Conservation (phyloP, 257 asterid species). For the Rehmannia glutinosa region DNA sequence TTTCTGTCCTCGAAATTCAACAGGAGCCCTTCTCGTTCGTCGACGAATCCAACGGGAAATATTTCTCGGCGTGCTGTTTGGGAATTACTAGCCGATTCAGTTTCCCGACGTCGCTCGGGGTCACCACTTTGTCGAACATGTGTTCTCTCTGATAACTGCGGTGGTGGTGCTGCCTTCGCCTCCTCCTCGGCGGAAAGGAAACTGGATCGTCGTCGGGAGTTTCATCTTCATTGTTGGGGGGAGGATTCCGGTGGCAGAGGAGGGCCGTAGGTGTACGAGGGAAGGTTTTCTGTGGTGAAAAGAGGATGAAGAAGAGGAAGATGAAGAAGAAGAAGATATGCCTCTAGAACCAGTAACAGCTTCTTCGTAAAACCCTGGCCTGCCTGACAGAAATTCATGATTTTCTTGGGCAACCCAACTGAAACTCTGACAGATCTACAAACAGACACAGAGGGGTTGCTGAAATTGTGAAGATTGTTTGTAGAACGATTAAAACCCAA, state of each 20-base stretch:
- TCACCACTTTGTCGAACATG: conserved; percentile 95
- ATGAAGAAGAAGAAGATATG: conserved; percentile 18
- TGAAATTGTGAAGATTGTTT: too few species aligned
- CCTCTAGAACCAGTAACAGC: conserved; percentile 8
- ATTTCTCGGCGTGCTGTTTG: conserved; percentile 94
- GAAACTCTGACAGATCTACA: conserved; percentile 33
- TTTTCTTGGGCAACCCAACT: not conserved
- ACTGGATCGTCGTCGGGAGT: conserved; percentile 23
- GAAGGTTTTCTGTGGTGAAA: conserved; percentile 3
- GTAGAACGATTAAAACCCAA: too few species aligned
- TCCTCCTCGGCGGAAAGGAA: conserved; percentile 7
- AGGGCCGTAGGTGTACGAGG: not conserved
- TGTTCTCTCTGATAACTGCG: conserved; percentile 56
- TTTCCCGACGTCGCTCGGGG: conserved; percentile 98
- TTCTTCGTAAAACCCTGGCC: conserved; percentile 44
- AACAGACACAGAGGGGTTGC: too few species aligned
- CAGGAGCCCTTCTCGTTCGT: conserved; percentile 71
- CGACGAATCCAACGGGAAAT: conserved; percentile 82
- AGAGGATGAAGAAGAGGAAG: conserved; percentile 21
- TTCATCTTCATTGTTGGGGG: conserved; percentile 16
- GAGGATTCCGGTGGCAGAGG: too few species aligned
- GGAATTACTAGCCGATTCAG: conserved; percentile 88
- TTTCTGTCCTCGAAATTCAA: conserved; percentile 81
- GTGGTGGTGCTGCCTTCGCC: conserved; percentile 10
- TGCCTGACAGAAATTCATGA: conserved; percentile 49